These are phyloP conservation scores for Tetrapisispora nanseiensis DNA, from an alignment of 805 yeast genomes.

Conservation along the genomic window DNA sequence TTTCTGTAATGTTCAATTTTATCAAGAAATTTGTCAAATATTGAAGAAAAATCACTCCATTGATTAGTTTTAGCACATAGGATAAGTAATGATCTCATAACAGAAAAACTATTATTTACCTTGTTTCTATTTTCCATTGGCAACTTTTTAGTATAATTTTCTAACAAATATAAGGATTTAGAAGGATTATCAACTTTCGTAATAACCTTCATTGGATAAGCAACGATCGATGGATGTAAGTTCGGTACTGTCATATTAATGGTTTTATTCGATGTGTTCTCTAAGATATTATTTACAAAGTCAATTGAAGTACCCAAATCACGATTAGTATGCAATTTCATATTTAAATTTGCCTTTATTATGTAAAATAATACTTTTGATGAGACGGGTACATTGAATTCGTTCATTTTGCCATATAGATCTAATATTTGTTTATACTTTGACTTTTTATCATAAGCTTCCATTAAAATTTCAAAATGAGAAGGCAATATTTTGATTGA, in stretches of 20 bases:
- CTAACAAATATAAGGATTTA: conserved; percentile 27
- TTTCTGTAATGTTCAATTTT: conserved; percentile 13
- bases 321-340: conserved; percentile 20
- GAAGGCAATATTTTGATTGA: conserved; percentile 10
- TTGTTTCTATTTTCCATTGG: conserved; percentile 17
- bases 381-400: conserved; percentile 15
- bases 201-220: conserved; percentile 29
- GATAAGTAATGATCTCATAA: conserved; percentile 27
- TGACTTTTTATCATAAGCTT: conserved; percentile 19
- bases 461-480: conserved; percentile 28
- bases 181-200: conserved; percentile 25
- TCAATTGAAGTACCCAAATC: conserved; percentile 24
- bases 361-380: conserved; percentile 25
- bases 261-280: conserved; percentile 16
- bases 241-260: conserved; percentile 14
- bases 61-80: conserved; percentile 26
- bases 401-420: conserved; percentile 22
- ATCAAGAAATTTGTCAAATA: conserved; percentile 14
- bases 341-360: conserved; percentile 25
- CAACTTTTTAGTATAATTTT: conserved; percentile 24
- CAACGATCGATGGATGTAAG: conserved; percentile 29
- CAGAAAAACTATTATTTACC: conserved; percentile 19
- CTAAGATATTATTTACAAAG: conserved; percentile 26
- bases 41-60: conserved; percentile 23
- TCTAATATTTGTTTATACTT: conserved; percentile 22